Evolutionary conservation across 2,329 filamentous ascomycete genomes (phyloP).

Genomic region (Neofusicoccum laricinum): DNA sequence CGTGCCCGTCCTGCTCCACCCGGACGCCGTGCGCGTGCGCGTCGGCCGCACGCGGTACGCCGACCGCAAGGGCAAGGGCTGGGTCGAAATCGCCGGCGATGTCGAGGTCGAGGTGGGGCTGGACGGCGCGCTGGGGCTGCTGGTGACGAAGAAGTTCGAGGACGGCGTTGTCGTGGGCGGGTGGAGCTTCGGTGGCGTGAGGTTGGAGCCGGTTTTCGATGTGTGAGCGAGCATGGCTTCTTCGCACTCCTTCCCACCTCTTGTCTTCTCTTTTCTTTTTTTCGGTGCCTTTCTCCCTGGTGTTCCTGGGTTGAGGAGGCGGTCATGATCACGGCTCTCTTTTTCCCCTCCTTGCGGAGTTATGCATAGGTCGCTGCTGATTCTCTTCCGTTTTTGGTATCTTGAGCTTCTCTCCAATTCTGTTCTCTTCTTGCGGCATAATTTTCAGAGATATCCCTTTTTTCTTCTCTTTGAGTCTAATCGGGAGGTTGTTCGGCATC

Average conservation of each 20-base stretch:
- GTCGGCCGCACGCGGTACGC: conserved; percentile 30
- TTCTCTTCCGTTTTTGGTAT: too few relatives aligned
- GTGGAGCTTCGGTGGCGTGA: conserved; percentile 39
- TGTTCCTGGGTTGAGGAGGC: too few relatives aligned
- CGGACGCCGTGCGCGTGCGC: conserved; percentile 36
- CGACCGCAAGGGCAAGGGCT: conserved; percentile 31
- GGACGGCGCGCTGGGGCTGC: conserved; percentile 36
- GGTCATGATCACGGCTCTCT: not conserved
- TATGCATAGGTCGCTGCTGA: too few relatives aligned
- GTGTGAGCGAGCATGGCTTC: not conserved
- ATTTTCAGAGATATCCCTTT: too few relatives aligned
- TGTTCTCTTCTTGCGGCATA: too few relatives aligned
- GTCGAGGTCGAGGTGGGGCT: conserved; percentile 34
- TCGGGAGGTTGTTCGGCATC: too few relatives aligned
- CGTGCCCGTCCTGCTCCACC: conserved; percentile 35
- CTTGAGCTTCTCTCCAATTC: too few relatives aligned
- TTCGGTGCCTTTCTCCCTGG: not conserved
- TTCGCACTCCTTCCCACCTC: not conserved
- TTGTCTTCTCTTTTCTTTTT: not conserved
- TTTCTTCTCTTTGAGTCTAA: too few relatives aligned
- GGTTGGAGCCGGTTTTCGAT: conserved; percentile 33
- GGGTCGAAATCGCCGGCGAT: conserved; percentile 38
- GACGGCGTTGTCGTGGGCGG: conserved; percentile 32
- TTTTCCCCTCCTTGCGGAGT: not conserved
- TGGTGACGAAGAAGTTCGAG: conserved; percentile 34